Conservation (phyloP, 169 alveolate species). For the Cryptosporidium ubiquitum region DNA sequence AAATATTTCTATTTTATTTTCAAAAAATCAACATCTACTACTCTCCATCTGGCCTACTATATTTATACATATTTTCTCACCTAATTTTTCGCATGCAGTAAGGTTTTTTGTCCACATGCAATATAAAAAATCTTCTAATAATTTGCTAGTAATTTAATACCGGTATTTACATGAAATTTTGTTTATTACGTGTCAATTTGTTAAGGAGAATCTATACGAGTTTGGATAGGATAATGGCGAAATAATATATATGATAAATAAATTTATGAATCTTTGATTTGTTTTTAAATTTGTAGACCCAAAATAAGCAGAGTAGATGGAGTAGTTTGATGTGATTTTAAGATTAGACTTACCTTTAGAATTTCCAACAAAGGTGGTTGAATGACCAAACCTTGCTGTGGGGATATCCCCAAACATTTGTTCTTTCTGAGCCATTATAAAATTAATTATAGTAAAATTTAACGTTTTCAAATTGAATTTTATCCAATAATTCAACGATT, state of each 20-base stretch:
- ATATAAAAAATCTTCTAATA: not conserved
- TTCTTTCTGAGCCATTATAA: constrained; percentile 63
- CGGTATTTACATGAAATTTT: constrained; percentile 14
- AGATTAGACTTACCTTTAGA: constrained; percentile 77
- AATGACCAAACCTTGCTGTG: constrained; percentile 97
- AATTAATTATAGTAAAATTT: not conserved
- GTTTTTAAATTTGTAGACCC: too few relatives aligned
- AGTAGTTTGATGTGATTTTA: not conserved
- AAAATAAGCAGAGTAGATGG: not conserved
- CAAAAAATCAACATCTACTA: not conserved
- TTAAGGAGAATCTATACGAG: not conserved
- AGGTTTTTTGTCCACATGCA: constrained; percentile 1
- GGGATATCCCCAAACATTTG: constrained; percentile 91
- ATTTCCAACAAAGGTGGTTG: constrained; percentile 92
- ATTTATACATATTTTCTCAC: too few relatives aligned
- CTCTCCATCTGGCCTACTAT: not conserved
- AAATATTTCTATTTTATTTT: not conserved
- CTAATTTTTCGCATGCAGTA: not conserved
- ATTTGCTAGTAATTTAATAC: not conserved
- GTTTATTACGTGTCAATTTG: not conserved
- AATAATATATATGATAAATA: too few relatives aligned
- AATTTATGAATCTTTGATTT: too few relatives aligned
- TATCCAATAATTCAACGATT: not conserved
- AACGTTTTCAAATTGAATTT: constrained; percentile 1
- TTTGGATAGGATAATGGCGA: not conserved